Base-by-base conservation (phyloP, 805 yeast genomes). In the Osmozyma mogii region DNA sequence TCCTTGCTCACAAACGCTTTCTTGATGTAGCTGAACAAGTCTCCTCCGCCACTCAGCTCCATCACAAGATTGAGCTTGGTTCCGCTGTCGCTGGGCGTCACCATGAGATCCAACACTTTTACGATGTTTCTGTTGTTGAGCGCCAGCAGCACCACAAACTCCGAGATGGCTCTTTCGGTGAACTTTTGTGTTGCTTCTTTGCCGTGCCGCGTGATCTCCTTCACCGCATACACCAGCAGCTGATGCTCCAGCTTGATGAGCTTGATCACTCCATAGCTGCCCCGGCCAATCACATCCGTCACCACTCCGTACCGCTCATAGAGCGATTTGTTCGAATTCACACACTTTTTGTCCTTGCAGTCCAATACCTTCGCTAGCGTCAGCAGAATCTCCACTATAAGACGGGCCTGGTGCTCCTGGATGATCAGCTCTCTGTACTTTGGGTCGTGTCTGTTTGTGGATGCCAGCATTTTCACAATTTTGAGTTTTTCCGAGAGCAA, bases 81-180 rank as follows among this genome's bases (percentile, higher is more conserved):
- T 26, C 22, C 4, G 31, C 20, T 20, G 3, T 27, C 34, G 15
- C 17, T 20, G 9, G 47, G 34, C 3, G 58, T 47, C 12, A 54
- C 43, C 84, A 88, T 73, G 29, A 88, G 66, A 55, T 83, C 96
- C 43, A 75, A 73, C 6, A 83, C 84, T 52, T 76, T 78, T 44
- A 72, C 84, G 40, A 84, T 75, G 54, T 84, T 85, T 49, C 70
- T 75, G 61, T 69, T 92, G 40, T 75, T 80, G 50, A 81, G 65
- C 17, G 84, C 79, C 22, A 77, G 77, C 1, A 94, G 78, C 27
- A 88, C 83, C 51, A 92, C 84, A 62, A 89, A 88, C 50, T 92
- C 97, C 6, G 94, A 80, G 9, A 94, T 79, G 32, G 85, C 75
- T 13, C 96, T 71, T 30, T 78, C 77, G 28, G 74, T 68, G 50